A percentile compares a stretch with the other conserved stretches of the same genome.
phyloP scores from a whole-genome alignment of 2,329 filamentous ascomycete species.

The Orbilia javanica region DNA sequence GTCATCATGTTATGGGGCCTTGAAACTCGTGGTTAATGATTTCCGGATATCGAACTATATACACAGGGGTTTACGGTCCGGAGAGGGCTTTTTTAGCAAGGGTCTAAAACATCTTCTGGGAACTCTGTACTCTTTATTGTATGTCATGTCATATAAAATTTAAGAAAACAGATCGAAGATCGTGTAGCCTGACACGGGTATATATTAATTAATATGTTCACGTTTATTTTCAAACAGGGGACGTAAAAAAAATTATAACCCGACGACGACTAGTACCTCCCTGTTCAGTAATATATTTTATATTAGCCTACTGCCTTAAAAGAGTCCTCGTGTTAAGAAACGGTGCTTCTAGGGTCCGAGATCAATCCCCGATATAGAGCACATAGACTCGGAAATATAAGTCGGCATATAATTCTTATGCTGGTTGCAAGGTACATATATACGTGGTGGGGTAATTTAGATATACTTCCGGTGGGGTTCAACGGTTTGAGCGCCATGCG shows the following conservation, averaged over 20 bases:
- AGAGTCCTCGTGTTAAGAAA: background rate
- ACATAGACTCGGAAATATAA: constrained; percentile 5
- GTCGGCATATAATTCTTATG: background rate
- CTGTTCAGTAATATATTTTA: background rate
- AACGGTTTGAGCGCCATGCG: too few relatives aligned
- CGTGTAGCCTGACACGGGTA: background rate
- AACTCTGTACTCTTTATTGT: background rate
- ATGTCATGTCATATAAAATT: background rate
- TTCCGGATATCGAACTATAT: constrained; percentile 4
- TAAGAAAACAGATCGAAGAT: background rate
- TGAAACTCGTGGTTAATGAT: constrained; percentile 2
- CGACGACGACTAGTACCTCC: background rate
- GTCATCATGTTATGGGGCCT: background rate
- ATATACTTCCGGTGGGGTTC: background rate
- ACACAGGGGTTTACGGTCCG: background rate
- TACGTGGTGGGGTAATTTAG: background rate
- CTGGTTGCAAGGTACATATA: background rate
- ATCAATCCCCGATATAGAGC: background rate
- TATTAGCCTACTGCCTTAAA: background rate
- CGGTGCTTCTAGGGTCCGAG: background rate
- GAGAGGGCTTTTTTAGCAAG: background rate
- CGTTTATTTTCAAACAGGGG: too few relatives aligned
- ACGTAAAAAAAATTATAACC: background rate
- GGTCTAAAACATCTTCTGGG: too few relatives aligned
- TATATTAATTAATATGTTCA: too few relatives aligned